Base-by-base conservation (phyloP, 345 rosid genomes). In the Citropsis articulata region DNA sequence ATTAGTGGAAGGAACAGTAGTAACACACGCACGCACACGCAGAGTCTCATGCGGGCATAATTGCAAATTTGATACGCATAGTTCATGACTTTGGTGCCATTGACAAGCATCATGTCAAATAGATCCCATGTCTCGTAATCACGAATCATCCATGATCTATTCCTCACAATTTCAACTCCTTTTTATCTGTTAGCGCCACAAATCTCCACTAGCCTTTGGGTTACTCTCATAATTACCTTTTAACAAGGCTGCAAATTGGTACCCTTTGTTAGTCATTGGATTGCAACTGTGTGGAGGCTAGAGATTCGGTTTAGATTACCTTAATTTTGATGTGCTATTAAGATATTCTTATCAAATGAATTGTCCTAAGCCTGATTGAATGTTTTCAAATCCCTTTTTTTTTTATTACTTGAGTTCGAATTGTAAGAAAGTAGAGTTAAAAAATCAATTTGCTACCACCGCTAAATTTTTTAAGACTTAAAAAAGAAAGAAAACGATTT, bases 101-200 rank as follows among this genome's bases (percentile, higher is more conserved):
- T 75, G 72, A 48, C 18, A 1, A 55, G 66, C 79, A 76, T 76
- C 79, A 76, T 76, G 71, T 65, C 78, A 48, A 27, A 69, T 30
- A 31, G 40, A 63, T 69, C 30, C 61, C 60, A 53, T 65, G 71
- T 66, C 56, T 76, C 27, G 16, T 31, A 42, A 75, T 75, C 69
- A 63, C 36, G 63, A 71, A 50, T 30, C 76, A 35, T 21, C 45
- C 22, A 14, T 70, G 9, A 25, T 56, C 25, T 2, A 4, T 19
- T 40, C 24, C 18, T 14, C 28, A 36, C 12, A n/a, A 35, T 59
- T 73, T 62, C 59, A 74, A 16, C 75, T 72, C 31, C 38, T 73
- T n/a, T n/a, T 2, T 6, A 16, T 62, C 57, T 53, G 57, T 16
- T 62, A 62, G 35, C 36, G 59, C 77, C 59, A 42, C 69, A 62